These are phyloP conservation scores for Penicillium sp. DNA, from an alignment of 2,329 filamentous ascomycete genomes.

Conservation along the genomic window DNA sequence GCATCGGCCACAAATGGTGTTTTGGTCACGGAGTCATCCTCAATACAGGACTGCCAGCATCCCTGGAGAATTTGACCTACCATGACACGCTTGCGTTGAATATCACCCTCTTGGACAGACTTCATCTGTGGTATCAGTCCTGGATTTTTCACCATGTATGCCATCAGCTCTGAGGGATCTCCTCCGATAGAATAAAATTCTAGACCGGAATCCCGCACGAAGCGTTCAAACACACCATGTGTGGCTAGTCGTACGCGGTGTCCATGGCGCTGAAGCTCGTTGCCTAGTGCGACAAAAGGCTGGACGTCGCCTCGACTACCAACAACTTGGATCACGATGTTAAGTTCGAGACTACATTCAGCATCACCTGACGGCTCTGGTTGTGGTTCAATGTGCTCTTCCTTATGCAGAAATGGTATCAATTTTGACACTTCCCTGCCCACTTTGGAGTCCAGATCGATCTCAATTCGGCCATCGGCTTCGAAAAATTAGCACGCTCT, in stretches of 20 bases:
- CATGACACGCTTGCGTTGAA: conserved; percentile 20
- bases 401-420: conserved; percentile 9
- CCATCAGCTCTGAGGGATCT: conserved; percentile 51
- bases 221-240: conserved; percentile 52
- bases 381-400: neutral
- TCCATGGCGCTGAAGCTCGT: conserved; percentile 49
- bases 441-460: conserved; percentile 23
- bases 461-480: conserved; percentile 23
- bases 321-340: conserved; percentile 56
- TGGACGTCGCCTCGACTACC: conserved; percentile 58
- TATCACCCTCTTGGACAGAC: conserved; percentile 29
- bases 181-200: conserved; percentile 57
- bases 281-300: conserved; percentile 57
- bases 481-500: neutral
- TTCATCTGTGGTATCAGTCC: conserved; percentile 34
- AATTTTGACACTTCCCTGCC: conserved; percentile 18
- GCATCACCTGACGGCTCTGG: neutral
- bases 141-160: conserved; percentile 48
- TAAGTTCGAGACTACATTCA: conserved; percentile 31
- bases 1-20: conserved; percentile 49
- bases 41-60: conserved; percentile 33
- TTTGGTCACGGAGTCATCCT: conserved; percentile 15
- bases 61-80: conserved; percentile 34
- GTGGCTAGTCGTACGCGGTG: conserved; percentile 58
- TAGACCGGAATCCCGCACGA: conserved; percentile 50